These are phyloP conservation scores for Phytophthora litchii DNA, from an alignment of 352 stramenopile genomes.

Conservation along the genomic window DNA sequence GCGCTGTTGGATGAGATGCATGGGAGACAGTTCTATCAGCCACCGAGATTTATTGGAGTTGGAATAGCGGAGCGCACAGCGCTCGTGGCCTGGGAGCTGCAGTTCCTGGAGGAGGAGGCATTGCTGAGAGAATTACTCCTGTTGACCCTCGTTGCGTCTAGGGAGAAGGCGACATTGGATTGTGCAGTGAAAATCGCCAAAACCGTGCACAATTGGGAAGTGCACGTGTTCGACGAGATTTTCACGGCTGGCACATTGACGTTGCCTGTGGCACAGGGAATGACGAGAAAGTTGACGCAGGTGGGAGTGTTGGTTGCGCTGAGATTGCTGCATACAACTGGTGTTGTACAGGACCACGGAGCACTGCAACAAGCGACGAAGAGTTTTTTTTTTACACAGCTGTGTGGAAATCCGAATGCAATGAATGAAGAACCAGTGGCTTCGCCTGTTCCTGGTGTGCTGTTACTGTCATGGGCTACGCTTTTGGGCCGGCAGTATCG, in stretches of 20 bases:
- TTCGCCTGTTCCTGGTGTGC: slow-evolving; percentile 45
- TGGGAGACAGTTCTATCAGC: slow-evolving; percentile 41
- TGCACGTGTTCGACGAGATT: slow-evolving; percentile 34
- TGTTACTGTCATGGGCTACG: slow-evolving; percentile 59
- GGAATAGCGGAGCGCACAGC: slow-evolving; percentile 33
- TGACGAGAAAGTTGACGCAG: slow-evolving; percentile 30
- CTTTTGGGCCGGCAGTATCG: slow-evolving; percentile 55
- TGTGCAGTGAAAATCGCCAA: slow-evolving; percentile 44
- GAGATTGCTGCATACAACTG: slow-evolving; percentile 38
- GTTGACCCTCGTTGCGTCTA: slow-evolving; percentile 48
- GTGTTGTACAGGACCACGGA: slow-evolving; percentile 17
- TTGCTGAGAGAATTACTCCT: slow-evolving; percentile 65
- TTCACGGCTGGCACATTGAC: slow-evolving; percentile 35
- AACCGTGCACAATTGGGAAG: slow-evolving; percentile 44
- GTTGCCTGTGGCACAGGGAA: slow-evolving; percentile 24
- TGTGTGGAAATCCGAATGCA: slow-evolving; percentile 7
- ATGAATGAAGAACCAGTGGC: slow-evolving; percentile 13
- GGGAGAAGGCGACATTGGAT: slow-evolving; percentile 41
- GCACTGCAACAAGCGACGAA: slow-evolving; percentile 27
- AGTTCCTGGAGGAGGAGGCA: slow-evolving; percentile 64
- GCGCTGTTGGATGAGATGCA: slow-evolving; percentile 63
- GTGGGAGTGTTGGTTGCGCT: slow-evolving; percentile 44
- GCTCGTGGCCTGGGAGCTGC: slow-evolving; percentile 55
- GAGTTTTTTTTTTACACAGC: slow-evolving; percentile 41
- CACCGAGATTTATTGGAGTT: slow-evolving; percentile 45